A percentile compares a stretch with the other conserved stretches of the same genome.
Evolutionary conservation across 176 grass and related monocot species (phyloP).

Genomic region (Triticum monococcum): DNA sequence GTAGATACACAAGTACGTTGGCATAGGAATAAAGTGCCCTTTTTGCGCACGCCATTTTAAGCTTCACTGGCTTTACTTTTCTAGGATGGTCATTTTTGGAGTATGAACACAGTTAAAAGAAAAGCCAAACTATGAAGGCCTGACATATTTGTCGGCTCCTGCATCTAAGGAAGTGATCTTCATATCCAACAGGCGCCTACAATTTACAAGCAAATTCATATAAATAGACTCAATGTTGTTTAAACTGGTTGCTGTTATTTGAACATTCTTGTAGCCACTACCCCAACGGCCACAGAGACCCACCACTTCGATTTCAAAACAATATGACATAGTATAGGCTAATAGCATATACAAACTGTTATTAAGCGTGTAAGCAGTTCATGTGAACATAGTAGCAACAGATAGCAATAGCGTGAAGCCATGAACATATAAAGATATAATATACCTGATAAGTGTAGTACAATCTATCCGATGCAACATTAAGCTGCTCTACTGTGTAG

Average conservation of each 20-base stretch:
- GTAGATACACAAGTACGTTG: not conserved
- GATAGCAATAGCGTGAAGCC: not conserved
- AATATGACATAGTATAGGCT: not conserved
- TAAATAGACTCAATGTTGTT: not conserved
- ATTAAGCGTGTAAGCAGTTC: not conserved
- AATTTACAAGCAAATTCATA: not conserved
- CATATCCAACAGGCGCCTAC: not conserved
- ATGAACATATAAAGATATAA: conserved; percentile 6
- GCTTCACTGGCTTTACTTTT: not conserved
- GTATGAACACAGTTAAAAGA: not conserved
- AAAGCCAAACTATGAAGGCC: conserved; percentile 5
- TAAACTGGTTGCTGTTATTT: not conserved
- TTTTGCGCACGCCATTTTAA: conserved; percentile 8
- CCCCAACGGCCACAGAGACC: not conserved
- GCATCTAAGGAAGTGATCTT: not conserved
- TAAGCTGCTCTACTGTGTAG: conserved; percentile 73
- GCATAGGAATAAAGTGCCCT: not conserved
- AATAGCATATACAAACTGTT: conserved; percentile 1
- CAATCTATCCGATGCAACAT: conserved; percentile 87
- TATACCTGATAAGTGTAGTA: conserved; percentile 95
- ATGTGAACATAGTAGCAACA: conserved; percentile 2
- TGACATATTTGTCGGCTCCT: not conserved
- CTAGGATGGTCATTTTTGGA: not conserved
- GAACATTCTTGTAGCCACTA: not conserved
- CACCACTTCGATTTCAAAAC: not conserved